phyloP scores from a whole-genome alignment of 805 yeast species.

The Zygoascus tannicola region DNA sequence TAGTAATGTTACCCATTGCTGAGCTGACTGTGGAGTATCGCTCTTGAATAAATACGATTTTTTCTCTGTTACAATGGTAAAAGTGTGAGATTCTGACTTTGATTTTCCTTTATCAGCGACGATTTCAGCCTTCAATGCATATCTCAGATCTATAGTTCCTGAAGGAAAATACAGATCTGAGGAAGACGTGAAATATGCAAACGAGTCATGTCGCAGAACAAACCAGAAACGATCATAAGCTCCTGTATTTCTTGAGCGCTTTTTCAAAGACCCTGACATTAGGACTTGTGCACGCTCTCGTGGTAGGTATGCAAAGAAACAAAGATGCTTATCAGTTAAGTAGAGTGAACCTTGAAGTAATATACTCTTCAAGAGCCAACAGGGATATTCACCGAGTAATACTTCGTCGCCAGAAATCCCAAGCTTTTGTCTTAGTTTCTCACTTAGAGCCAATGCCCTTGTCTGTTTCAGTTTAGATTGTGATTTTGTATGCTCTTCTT shows the following conservation, averaged over 20 bases:
- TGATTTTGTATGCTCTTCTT: constrained; percentile 1
- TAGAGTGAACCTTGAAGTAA: constrained; percentile 79
- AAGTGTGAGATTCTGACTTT: constrained; percentile 22
- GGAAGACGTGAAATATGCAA: constrained; percentile 59
- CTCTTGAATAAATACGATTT: constrained; percentile 59
- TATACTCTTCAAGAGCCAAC: constrained; percentile 79
- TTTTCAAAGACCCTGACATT: constrained; percentile 42
- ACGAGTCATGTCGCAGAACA: constrained; percentile 55
- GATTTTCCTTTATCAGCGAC: constrained; percentile 16
- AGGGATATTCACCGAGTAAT: constrained; percentile 41
- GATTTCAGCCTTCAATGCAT: constrained; percentile 53
- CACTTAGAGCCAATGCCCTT: constrained; percentile 17
- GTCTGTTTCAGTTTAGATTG: constrained; percentile 9
- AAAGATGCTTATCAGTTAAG: constrained; percentile 51
- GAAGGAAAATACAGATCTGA: constrained; percentile 81
- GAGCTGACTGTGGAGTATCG: constrained; percentile 63
- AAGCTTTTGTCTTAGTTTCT: constrained; percentile 15
- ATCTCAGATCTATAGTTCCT: constrained; percentile 60
- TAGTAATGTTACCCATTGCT: constrained; percentile 67
- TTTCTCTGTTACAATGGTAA: constrained; percentile 49
- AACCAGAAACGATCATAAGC: constrained; percentile 65
- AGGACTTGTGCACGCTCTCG: constrained; percentile 36
- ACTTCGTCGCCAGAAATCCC: constrained; percentile 17
- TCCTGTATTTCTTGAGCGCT: constrained; percentile 32
- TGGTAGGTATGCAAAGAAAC: constrained; percentile 77